Evolutionary conservation across 768 basidiomycete species (phyloP).

Genomic region (Tulasnella sp.): DNA sequence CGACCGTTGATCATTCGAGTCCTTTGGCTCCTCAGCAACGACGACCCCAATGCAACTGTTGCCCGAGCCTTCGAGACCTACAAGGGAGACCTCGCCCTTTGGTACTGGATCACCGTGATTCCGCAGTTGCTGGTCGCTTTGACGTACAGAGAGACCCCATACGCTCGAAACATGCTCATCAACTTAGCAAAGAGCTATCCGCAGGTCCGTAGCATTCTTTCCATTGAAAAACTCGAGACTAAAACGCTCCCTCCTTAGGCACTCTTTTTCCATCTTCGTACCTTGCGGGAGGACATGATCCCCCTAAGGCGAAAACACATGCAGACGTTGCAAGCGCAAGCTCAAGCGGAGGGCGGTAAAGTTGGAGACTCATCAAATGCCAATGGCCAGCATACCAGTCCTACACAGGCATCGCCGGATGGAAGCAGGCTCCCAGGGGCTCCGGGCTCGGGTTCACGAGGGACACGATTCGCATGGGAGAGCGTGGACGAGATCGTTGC

Average conservation of each 20-base stretch:
- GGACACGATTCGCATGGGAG: slow-evolving; percentile 59
- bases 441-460: slow-evolving; percentile 19
- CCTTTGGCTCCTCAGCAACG: slow-evolving; percentile 91
- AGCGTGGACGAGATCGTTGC: slow-evolving; percentile 89
- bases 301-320: slow-evolving; percentile 23
- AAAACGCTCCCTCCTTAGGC: slow-evolving; percentile 42
- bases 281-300: slow-evolving; percentile 59
- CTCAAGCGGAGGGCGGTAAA: slow-evolving; percentile 9
- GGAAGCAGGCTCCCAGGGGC: slow-evolving; percentile 17
- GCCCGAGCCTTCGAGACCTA: slow-evolving; percentile 84
- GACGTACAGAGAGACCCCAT: slow-evolving; percentile 84
- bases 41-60: slow-evolving; percentile 42
- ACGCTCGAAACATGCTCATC: slow-evolving; percentile 78
- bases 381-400: background rate
- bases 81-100: slow-evolving; percentile 91
- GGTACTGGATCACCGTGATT: slow-evolving; percentile 98
- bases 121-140: slow-evolving; percentile 88
- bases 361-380: background rate
- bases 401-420: background rate
- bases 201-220: slow-evolving; percentile 47
- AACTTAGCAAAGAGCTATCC: slow-evolving; percentile 87
- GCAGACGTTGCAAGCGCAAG: slow-evolving; percentile 22
- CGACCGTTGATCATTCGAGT: slow-evolving; percentile 84
- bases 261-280: slow-evolving; percentile 89
- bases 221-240: background rate